These are phyloP conservation scores for Telopea speciosissima DNA, from an alignment of 177 flowering plant species.

Conservation along the genomic window DNA sequence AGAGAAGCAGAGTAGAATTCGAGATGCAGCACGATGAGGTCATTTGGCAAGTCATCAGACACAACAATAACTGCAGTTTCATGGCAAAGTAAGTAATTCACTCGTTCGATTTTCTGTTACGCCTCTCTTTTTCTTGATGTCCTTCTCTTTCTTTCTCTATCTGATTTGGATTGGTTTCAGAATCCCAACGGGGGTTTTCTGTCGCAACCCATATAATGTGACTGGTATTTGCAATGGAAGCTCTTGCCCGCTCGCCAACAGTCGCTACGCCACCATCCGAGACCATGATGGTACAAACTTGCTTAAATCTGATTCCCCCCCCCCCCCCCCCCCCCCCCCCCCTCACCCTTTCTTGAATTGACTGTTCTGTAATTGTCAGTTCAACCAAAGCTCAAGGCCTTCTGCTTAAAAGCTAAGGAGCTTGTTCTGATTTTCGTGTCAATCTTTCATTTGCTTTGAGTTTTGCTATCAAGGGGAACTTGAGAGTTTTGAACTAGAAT, in stretches of 20 bases:
- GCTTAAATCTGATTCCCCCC: not conserved
- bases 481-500: too few species aligned
- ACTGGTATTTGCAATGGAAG: constrained; percentile 89
- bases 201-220: constrained; percentile 80
- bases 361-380: too few species aligned
- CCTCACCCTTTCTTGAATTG: too few species aligned
- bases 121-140: not conserved
- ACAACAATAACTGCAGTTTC: constrained; percentile 81
- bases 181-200: constrained; percentile 64
- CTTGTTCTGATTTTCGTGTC: not conserved
- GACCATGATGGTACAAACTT: constrained; percentile 60
- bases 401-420: not conserved
- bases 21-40: constrained; percentile 91
- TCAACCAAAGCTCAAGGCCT: too few species aligned
- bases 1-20: not conserved
- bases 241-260: constrained; percentile 92
- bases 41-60: constrained; percentile 86
- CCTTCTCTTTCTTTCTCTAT: not conserved
- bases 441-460: not conserved
- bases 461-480: too few species aligned
- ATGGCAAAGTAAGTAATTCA: constrained; percentile 61
- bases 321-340: too few species aligned
- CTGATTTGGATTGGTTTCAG: constrained; percentile 25
- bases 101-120: not conserved
- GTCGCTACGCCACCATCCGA: constrained; percentile 87